phyloP scores from a whole-genome alignment of 1,139 yeast genomes.

The Hemisphaericaspora xylanilytica region DNA sequence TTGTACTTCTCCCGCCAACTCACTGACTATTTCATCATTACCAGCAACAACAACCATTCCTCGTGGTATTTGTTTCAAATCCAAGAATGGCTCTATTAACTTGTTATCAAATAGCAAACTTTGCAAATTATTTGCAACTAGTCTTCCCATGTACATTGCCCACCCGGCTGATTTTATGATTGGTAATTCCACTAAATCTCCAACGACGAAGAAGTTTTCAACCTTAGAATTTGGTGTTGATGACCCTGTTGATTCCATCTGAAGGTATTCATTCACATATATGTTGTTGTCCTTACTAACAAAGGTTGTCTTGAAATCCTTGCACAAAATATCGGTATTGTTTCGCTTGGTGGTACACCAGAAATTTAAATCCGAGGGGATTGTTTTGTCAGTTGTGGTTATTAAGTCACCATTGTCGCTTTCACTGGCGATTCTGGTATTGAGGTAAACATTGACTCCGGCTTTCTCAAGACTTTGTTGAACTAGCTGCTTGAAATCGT shows the following conservation, averaged over 20 bases:
- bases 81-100: slow-evolving; percentile 38
- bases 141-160: slow-evolving; percentile 47
- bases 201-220: slow-evolving; percentile 35
- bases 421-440: slow-evolving; percentile 28
- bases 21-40: slow-evolving; percentile 39
- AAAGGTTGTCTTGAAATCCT: slow-evolving; percentile 18
- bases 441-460: slow-evolving; percentile 21
- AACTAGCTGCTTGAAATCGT: slow-evolving; percentile 28
- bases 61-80: slow-evolving; percentile 31
- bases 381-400: slow-evolving; percentile 27
- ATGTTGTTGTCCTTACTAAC: slow-evolving; percentile 29
- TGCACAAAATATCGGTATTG: slow-evolving; percentile 31
- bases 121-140: slow-evolving; percentile 39
- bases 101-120: slow-evolving; percentile 28
- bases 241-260: slow-evolving; percentile 23
- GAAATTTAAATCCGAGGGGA: slow-evolving; percentile 34
- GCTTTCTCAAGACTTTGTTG: slow-evolving; percentile 24
- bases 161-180: slow-evolving; percentile 48
- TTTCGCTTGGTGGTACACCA: slow-evolving; percentile 48
- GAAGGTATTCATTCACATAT: slow-evolving; percentile 37
- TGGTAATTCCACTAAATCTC: slow-evolving; percentile 42
- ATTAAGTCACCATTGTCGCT: slow-evolving; percentile 27
- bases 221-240: slow-evolving; percentile 17
- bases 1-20: slow-evolving; percentile 35
- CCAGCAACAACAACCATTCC: slow-evolving; percentile 49